phyloP scores from a whole-genome alignment of 305 asterid species.

The Salvia sclarea region DNA sequence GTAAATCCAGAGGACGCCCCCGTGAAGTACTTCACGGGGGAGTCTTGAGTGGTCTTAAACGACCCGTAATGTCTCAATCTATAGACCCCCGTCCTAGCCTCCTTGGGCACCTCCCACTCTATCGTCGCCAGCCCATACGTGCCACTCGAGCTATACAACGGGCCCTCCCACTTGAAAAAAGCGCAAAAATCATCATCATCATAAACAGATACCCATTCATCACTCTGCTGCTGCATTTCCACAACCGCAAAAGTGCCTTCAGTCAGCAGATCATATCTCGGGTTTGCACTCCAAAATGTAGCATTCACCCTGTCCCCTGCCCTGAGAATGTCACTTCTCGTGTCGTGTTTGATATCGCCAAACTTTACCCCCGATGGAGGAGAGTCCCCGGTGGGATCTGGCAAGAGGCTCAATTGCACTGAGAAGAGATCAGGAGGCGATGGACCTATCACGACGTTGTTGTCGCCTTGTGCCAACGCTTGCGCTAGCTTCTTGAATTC shows the following conservation, averaged over 20 bases:
- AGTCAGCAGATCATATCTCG: conserved; percentile 51
- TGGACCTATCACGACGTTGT: conserved; percentile 34
- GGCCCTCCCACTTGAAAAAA: conserved; percentile 45
- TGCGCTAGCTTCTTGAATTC: conserved; percentile 57
- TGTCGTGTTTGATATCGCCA: conserved; percentile 50
- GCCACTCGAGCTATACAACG: conserved; percentile 18
- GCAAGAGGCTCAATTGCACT: conserved; percentile 38
- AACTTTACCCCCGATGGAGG: conserved; percentile 49
- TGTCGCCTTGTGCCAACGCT: conserved; percentile 45
- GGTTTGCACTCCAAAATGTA: conserved; percentile 54
- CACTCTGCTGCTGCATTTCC: conserved; percentile 42
- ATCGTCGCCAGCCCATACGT: conserved; percentile 43
- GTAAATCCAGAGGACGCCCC: conserved; percentile 52
- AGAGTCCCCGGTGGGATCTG: conserved; percentile 46
- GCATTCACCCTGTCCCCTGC: conserved; percentile 41
- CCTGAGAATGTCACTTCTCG: conserved; percentile 25
- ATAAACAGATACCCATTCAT: conserved; percentile 38
- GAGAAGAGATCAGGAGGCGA: conserved; percentile 58
- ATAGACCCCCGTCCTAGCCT: conserved; percentile 34
- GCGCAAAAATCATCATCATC: conserved; percentile 56
- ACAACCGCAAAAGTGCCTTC: conserved; percentile 55
- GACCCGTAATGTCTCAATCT: conserved; percentile 49
- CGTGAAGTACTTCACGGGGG: conserved; percentile 40
- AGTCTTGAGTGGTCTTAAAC: conserved; percentile 29
- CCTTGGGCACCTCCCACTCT: conserved; percentile 55